phyloP scores from a whole-genome alignment of 306 rosid genomes.

The Glycyrrhiza uralensis region DNA sequence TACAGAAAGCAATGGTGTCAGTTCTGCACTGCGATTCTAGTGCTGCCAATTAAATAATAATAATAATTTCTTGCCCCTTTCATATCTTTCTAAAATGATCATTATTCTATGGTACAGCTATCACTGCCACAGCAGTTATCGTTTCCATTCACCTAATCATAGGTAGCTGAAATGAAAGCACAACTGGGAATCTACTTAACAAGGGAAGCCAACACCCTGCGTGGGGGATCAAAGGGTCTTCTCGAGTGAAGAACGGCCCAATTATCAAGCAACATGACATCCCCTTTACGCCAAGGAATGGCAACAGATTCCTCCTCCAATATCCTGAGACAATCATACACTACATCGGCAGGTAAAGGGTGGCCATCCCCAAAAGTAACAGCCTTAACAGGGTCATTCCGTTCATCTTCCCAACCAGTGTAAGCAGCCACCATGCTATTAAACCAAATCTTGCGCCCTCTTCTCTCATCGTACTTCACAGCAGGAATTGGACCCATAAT shows the following conservation, averaged over 20 bases:
- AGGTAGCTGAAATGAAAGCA: not conserved
- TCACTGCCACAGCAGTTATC: not conserved
- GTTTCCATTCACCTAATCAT: not conserved
- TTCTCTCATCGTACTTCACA: conserved; percentile 49
- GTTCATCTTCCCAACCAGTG: conserved; percentile 40
- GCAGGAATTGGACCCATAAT: conserved; percentile 88
- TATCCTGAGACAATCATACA: conserved; percentile 55
- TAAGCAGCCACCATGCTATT: conserved; percentile 93
- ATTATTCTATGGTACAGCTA: not conserved
- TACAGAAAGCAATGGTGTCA: not conserved
- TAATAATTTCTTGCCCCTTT: no score
- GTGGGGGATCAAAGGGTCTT: conserved; percentile 67
- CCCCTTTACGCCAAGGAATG: conserved; percentile 57
- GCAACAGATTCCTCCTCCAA: conserved; percentile 71
- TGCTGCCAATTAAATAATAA: not conserved
- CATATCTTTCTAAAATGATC: not conserved
- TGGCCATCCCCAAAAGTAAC: conserved; percentile 78
- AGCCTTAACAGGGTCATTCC: conserved; percentile 68
- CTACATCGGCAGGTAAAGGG: conserved; percentile 57
- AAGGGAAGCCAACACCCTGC: conserved; percentile 38
- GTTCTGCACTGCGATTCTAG: not conserved
- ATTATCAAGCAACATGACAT: conserved; percentile 71
- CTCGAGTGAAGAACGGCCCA: conserved; percentile 84
- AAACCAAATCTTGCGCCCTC: conserved; percentile 76
- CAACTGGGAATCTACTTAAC: conserved; percentile 23